phyloP scores from a whole-genome alignment of 805 yeast genomes.

The Metschnikowia aberdeeniae region DNA sequence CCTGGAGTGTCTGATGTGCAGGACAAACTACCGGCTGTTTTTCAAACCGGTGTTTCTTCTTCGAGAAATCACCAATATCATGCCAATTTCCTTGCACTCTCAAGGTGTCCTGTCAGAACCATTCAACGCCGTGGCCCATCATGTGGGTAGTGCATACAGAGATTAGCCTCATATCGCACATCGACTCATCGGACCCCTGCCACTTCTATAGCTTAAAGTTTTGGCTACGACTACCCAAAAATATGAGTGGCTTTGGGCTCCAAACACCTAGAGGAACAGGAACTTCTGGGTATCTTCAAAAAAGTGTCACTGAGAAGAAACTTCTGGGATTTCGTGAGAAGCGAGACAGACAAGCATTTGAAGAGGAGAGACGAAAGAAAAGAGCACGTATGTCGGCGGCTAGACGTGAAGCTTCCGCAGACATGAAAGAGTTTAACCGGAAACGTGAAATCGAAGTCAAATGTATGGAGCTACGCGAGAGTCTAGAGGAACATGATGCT shows the following conservation, averaged over 20 bases:
- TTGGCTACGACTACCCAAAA: too few relatives aligned
- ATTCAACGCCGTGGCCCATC: not conserved
- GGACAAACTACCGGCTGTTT: too few relatives aligned
- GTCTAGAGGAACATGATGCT: slow-evolving; percentile 45
- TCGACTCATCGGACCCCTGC: too few relatives aligned
- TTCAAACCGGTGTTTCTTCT: too few relatives aligned
- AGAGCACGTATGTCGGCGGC: slow-evolving; percentile 9
- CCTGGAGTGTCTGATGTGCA: too few relatives aligned
- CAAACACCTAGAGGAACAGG: slow-evolving; percentile 58
- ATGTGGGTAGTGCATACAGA: slow-evolving; percentile 1
- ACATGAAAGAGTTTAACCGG: slow-evolving; percentile 30
- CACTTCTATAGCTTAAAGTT: too few relatives aligned
- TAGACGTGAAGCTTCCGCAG: slow-evolving; percentile 16
- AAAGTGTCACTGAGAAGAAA: slow-evolving; percentile 29
- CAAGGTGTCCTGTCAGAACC: not conserved
- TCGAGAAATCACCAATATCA: too few relatives aligned
- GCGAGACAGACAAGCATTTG: slow-evolving; percentile 17
- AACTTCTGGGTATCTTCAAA: slow-evolving; percentile 59
- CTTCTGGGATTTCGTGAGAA: slow-evolving; percentile 29
- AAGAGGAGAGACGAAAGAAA: slow-evolving; percentile 16
- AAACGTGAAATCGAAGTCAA: slow-evolving; percentile 40
- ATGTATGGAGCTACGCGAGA: slow-evolving; percentile 49
- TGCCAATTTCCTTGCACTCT: not conserved
- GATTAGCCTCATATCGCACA: not conserved
- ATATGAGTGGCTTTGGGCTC: slow-evolving; percentile 47